Evolutionary conservation across 2,329 filamentous ascomycete species (phyloP).

Genomic region (Xylariaceae sp.): DNA sequence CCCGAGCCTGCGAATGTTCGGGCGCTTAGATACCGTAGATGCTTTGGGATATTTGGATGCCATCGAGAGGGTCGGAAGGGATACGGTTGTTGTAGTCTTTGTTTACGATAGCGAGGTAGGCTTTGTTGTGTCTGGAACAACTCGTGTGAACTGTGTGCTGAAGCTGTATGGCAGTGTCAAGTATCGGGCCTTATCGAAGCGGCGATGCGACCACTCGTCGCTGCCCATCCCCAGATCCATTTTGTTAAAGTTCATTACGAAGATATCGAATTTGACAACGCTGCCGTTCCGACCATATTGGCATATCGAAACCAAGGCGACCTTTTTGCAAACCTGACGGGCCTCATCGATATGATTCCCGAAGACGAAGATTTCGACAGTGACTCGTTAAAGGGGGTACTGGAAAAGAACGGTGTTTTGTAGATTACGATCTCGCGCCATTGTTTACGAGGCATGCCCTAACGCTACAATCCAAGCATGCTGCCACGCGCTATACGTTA

Average conservation of each 20-base stretch:
- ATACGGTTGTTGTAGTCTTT: slow-evolving; percentile 88
- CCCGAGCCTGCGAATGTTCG: slow-evolving; percentile 77
- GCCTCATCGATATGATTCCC: slow-evolving; percentile 84
- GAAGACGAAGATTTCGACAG: slow-evolving; percentile 63
- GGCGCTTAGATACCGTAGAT: slow-evolving; percentile 81
- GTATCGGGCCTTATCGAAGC: slow-evolving; percentile 79
- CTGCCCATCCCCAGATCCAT: slow-evolving; percentile 69
- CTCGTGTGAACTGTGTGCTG: slow-evolving; percentile 28
- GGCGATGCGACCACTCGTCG: slow-evolving; percentile 75
- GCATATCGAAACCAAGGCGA: slow-evolving; percentile 88
- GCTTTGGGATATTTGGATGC: slow-evolving; percentile 93
- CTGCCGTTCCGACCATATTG: slow-evolving; percentile 82
- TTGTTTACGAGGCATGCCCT: slow-evolving; percentile 1
- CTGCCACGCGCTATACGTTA: background rate
- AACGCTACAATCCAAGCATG: slow-evolving; percentile 1
- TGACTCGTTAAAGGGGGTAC: slow-evolving; percentile 54
- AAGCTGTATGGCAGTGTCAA: slow-evolving; percentile 62
- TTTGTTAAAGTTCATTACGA: slow-evolving; percentile 91
- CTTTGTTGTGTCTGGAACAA: slow-evolving; percentile 17
- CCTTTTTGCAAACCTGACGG: slow-evolving; percentile 86
- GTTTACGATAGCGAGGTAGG: slow-evolving; percentile 86
- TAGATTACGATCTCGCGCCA: slow-evolving; percentile 36
- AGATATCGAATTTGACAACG: slow-evolving; percentile 92
- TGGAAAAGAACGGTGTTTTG: slow-evolving; percentile 57
- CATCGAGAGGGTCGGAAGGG: slow-evolving; percentile 82